Evolutionary conservation across 768 basidiomycete genomes (phyloP).

Genomic region (Suillus luteus): DNA sequence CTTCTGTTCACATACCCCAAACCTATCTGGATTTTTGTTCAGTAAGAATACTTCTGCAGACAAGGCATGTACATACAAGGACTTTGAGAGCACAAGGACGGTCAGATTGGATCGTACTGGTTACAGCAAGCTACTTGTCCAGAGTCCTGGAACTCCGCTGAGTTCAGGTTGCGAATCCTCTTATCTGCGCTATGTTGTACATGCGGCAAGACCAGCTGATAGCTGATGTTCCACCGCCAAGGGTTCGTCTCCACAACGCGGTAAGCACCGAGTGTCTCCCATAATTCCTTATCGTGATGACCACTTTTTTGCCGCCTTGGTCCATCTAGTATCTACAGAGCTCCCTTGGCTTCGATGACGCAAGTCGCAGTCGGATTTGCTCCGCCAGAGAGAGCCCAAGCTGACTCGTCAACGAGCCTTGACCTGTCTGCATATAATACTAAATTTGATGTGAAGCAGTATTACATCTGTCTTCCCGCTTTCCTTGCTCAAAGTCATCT

Average conservation of each 20-base stretch:
- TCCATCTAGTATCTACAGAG: not conserved
- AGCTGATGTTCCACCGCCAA: not conserved
- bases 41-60: not conserved
- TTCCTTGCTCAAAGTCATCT: not conserved
- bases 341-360: not conserved
- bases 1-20: constrained; percentile 5
- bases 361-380: not conserved
- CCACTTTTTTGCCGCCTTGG: not conserved
- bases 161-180: constrained; percentile 2
- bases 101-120: not conserved
- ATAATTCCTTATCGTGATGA: constrained; percentile 4
- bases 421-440: not conserved
- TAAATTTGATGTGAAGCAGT: not conserved
- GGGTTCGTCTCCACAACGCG: not conserved
- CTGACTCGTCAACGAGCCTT: not conserved
- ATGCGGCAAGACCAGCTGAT: not conserved
- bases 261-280: not conserved
- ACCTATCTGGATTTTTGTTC: not conserved
- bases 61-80: constrained; percentile 6
- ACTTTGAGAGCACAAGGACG: not conserved
- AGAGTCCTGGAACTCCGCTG: constrained; percentile 4
- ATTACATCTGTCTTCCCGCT: not conserved
- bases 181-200: not conserved
- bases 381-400: not conserved
- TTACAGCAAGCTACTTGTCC: not conserved